Evolutionary conservation across 371 early-diverging fungal genomes (phyloP), one percentile per base, ranked within the genome.

Genomic region (Mucor circinelloides): DNA sequence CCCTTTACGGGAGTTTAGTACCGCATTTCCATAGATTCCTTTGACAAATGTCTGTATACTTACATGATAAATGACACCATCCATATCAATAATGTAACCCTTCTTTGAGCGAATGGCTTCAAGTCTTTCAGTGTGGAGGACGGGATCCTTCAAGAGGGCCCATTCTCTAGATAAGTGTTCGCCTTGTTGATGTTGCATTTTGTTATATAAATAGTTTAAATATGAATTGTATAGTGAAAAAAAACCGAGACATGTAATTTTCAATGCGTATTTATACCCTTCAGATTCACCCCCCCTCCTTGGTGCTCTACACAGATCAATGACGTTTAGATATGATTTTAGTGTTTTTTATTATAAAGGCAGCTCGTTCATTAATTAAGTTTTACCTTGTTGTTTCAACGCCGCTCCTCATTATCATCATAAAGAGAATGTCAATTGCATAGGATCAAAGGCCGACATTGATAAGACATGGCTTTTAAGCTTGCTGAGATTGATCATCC

Each of bases 61-160:
- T 78, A 80, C 89, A 48, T 87, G 87, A 61, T 86, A 89, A 65
- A 89, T 85, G 30, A 89, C 89, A 67, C 87, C 88, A 69, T 89
- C 88, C 88, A 89, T 89, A 76, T 89, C 88, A 75, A 84, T 83
- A 48, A 87, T 85, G 68, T 80, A 89, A 19, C 83, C 88, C 72
- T 86, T 80, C 76, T 87, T 89, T 63, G 68, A 58, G 56, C 87
- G 85, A 64, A 89, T 85, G 44, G 67, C 68, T 36, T 80, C 83
- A 9, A 89, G 68, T 44, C 86, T 79, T 60, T 79, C 76, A 21
- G 46, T 76, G 59, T 81, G 84, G 30, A 73, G 61, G 8, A 69
- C 73, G 28, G 81, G 79, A 63, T 81, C 77, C 36, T 68, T 68
- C 32, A 84, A 62, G 25, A 80, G 67, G n/a, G 81, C 79, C 67